Base-by-base conservation (phyloP, 1,139 yeast species). In the Yamadazyma dendronema region DNA sequence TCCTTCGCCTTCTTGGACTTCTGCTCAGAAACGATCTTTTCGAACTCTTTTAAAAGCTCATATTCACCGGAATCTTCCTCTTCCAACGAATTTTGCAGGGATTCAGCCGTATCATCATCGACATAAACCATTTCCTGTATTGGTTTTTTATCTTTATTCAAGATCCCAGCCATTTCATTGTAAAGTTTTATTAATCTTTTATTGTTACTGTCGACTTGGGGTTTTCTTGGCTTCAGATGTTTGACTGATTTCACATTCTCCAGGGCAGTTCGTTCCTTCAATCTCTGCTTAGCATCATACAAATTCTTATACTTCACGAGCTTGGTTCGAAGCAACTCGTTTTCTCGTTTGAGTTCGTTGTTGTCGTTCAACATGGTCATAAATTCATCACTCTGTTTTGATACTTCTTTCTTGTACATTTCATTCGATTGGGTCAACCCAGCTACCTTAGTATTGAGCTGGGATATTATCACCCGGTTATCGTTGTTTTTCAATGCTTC, bases 291-390 rank as follows among this genome's bases (percentile, higher is more conserved):
- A 8, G 35, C 37, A 12, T 59, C 65, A 30, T 64, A 61, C 27
- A 65, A 49, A 6, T 42, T 47, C 46, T 62, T 64, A 37, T 66
- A 66, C 48, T 66, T 66, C 31, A 54, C 52, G 38, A 66, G 54
- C 41, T 66, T 66, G 16, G 54, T 56, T 21, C 71, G 49, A 28
- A 67, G 53, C 22, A 65, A 49, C 11, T 47, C 57, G 35, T 61
- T 64, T 38, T 65, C 70, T 17, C 53, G 46, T 31, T 42, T 43
- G 28, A 59, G 39, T 12, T 44, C 52, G 14, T 56, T 43, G 30
- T 46, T 43, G 22, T 49, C 56, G 24, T 47, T 44, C 24, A 47
- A 46, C 33, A 46, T 38, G 30, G 33, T 47, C 36, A 35, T 40
- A 34, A 53, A 49, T 33, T 54, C 59, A 16, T 49, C 46, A 29